Percentiles rank a stretch among this genome's conserved stretches.
Evolutionary conservation across 352 stramenopile genomes (phyloP).

Genomic region (Peronospora destructor): DNA sequence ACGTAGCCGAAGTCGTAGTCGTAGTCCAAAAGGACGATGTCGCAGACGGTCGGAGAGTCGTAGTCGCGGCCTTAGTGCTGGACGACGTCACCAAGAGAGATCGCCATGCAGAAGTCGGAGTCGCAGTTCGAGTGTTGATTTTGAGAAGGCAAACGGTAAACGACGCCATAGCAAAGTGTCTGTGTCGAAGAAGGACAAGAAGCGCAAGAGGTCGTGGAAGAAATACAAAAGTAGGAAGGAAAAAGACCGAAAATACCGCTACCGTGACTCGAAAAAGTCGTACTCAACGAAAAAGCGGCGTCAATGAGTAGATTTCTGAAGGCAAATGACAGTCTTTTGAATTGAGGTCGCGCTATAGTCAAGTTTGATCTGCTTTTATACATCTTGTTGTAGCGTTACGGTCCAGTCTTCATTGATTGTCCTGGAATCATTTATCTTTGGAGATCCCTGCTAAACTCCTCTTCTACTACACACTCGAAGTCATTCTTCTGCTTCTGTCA

Average conservation of each 20-base stretch:
- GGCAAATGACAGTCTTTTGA: slow-evolving; percentile 5
- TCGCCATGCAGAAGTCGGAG: slow-evolving; percentile 18
- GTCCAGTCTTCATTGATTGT: not conserved
- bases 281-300: slow-evolving; percentile 25
- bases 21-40: slow-evolving; percentile 19
- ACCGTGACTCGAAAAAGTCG: slow-evolving; percentile 21
- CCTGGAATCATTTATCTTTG: not conserved
- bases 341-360: not conserved
- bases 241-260: slow-evolving; percentile 35
- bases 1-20: slow-evolving; percentile 31
- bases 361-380: slow-evolving; percentile 10
- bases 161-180: slow-evolving; percentile 10
- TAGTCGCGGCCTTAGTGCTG: slow-evolving; percentile 16
- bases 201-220: slow-evolving; percentile 25
- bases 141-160: slow-evolving; percentile 11
- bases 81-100: slow-evolving; percentile 14
- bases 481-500: not conserved
- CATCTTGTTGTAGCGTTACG: not conserved
- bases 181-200: slow-evolving; percentile 33
- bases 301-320: slow-evolving; percentile 10
- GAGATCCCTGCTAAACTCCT: not conserved
- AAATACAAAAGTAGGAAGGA: slow-evolving; percentile 47
- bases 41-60: slow-evolving; percentile 15
- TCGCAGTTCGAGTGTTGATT: slow-evolving; percentile 15
- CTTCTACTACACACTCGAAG: not conserved